Evolutionary conservation across 2,329 filamentous ascomycete genomes (phyloP), one percentile per base, ranked within the genome.

Genomic region (Claviceps humidiphila): DNA sequence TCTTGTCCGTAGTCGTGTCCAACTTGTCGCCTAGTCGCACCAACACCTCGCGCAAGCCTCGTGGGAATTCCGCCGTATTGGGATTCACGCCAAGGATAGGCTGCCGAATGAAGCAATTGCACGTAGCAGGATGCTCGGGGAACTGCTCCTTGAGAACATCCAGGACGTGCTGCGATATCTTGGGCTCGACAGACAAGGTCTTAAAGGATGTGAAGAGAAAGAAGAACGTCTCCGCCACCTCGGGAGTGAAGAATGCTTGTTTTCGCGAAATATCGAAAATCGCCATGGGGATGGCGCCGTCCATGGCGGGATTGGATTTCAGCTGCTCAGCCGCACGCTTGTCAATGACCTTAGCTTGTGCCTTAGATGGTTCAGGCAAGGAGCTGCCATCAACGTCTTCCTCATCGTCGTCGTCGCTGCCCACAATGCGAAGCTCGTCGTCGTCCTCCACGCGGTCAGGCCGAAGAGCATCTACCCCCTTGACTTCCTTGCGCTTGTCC

Each of bases 271-370:
- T 81, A 61, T 95, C 89, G 63, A 95, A 96, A 47, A 98, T 87
- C 41, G 91, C 89, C 52, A 89, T 78, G 2, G 93, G 90, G 58
- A 98, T 95, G 16, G 89, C 93, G n/a, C 93, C 93, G 55, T 86
- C 87, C 57, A 96, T 75, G 9, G 89, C 89, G 4, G 91, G 89
- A 47, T 89, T 91, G 53, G 80, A 81, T 61, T 85, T 74, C 57
- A 95, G 71, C 51, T 73, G 72, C 58, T 68, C 63, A 4, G 69
- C 66, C 1, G 70, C 68, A 52, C 74, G 66, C 53, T 74, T 68
- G 57, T 74, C 67, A 48, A 77, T 71, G 42, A 75, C 75, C 57
- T 67, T 68, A 53, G 63, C 62, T 43, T 70, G 64, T 37, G 61
- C 63, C 30, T 66, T 66, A 51, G 69, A 68, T 60, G 67, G 63